Evolutionary conservation across 2,329 filamentous ascomycete genomes (phyloP).

Genomic region (Botrytis hyacinthi): DNA sequence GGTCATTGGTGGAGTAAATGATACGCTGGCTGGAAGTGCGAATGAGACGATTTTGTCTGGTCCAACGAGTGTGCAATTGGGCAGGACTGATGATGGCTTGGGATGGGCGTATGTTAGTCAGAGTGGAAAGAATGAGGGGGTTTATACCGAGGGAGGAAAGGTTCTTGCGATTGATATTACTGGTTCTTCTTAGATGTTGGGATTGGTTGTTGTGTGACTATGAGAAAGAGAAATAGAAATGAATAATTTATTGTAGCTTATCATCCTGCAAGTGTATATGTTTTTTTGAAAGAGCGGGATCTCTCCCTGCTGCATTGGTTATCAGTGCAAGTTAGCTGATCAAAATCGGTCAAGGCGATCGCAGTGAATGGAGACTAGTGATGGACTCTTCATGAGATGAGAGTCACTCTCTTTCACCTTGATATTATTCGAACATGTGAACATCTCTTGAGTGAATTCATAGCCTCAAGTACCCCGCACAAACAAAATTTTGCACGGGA

Average conservation of each 20-base stretch:
- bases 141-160: conserved; percentile 33
- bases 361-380: background rate
- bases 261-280: background rate
- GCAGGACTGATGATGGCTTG: conserved; percentile 2
- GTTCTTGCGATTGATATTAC: conserved; percentile 33
- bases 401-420: background rate
- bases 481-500: background rate
- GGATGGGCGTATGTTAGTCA: conserved; percentile 22
- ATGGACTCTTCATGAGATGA: background rate
- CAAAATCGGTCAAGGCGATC: background rate
- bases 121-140: conserved; percentile 30
- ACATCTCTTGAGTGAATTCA: fast-evolving
- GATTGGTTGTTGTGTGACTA: background rate
- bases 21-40: conserved; percentile 10
- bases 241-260: background rate
- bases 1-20: conserved; percentile 7
- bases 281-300: background rate
- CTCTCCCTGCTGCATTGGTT: background rate
- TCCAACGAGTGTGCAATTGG: conserved; percentile 25
- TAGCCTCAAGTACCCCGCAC: background rate
- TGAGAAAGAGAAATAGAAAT: background rate
- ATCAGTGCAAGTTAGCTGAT: background rate
- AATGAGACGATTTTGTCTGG: conserved; percentile 21
- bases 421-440: background rate
- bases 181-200: background rate